Base-by-base conservation (phyloP, 1,139 yeast genomes). In the Arxiozyma slooffiae region DNA sequence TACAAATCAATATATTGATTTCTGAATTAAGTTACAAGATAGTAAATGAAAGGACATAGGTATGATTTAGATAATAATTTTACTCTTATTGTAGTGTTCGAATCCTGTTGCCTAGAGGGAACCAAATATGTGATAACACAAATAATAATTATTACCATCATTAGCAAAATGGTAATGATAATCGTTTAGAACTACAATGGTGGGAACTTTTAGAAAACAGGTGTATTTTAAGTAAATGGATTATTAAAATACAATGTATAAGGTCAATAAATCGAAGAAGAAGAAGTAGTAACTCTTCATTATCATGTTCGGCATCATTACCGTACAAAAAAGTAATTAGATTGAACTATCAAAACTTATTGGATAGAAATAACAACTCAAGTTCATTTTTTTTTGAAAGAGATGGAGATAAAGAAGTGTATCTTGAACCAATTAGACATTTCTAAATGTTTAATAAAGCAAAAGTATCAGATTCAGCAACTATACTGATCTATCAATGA, bases 51-150 rank as follows among this genome's bases (percentile, higher is more conserved):
- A 53, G 95, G 95, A 0, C 77, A 76, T 61, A 95, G 85, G 57
- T 79, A 78, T 58, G 82, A 83, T 20, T 73, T 79, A 58, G 82
- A 83, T 18, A 74, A 73, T 49, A 89, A 89, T 66, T 89, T 82
- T 68, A 85, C 96, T 0, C 59, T 89, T 42, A 92, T 94, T 9
- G 73, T 89, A 4, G n/a, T 89, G 97, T 61, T 79, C 89, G 7
- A 72, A 81, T 9, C 66, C 70, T 1, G 36, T 30, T 14, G 7
- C n/a, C 36, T 3, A 40, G 24, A 22, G 42, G 42, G 22, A 18
- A 40, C 21, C 16, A 22, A 2, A n/a, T 21, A 40, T 40, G 16
- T 21, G 42, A 40, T 16, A 22, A 40, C n/a, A 3, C n/a, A 30
- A 30, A 30, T 7, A 11, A 6, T 30, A 6, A n/a, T 30, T 14